Evolutionary conservation across 2,329 filamentous ascomycete genomes (phyloP), one percentile per base, ranked within the genome.

Genomic region (Trichocomaceae sp.): DNA sequence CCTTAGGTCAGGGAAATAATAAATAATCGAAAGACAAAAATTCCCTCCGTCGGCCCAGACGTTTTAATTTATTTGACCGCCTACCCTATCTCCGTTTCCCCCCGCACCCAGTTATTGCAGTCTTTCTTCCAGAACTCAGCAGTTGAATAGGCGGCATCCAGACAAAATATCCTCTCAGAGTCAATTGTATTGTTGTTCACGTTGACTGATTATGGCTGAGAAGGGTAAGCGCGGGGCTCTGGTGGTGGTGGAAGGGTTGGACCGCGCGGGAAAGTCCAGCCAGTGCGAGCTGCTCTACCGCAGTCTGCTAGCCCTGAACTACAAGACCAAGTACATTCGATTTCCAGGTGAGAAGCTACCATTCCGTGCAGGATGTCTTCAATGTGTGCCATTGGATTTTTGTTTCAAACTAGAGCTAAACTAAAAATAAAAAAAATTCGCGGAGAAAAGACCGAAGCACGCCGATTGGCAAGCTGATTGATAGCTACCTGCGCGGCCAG

Each of bases 221-320:
- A 56, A 57, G 66, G 55, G 33, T 35, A 62, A 65, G 50, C 79
- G 86, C 47, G 90, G 90, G 47, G 83, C 85, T 12, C 81, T 96
- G 31, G 82, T 96, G 52, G 87, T 92, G 4, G 83, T 96, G 54
- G 91, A 96, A 75, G 91, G 91, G 2, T 78, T 96, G 58, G 91
- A 96, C 65, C 83, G 90, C 60, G 90, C 90, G 44, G 91, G 91
- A 54, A 96, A 96, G 79, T 92, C 90, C 20, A 95, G 90, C 33
- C 91, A 96, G 79, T 91, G 89, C 62, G 80, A 85, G 64, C 73
- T 83, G 46, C 76, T 96, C 41, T 79, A 78, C 37, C 70, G 79
- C 26, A 74, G 70, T 37, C 74, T 89, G 3, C 68, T 77, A 53
- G 64, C 69, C 5, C 66, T 74, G 54, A 82, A 81, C 7, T 71